phyloP scores from a whole-genome alignment of 2,329 filamentous ascomycete genomes.

The Coniochaeta sp. region DNA sequence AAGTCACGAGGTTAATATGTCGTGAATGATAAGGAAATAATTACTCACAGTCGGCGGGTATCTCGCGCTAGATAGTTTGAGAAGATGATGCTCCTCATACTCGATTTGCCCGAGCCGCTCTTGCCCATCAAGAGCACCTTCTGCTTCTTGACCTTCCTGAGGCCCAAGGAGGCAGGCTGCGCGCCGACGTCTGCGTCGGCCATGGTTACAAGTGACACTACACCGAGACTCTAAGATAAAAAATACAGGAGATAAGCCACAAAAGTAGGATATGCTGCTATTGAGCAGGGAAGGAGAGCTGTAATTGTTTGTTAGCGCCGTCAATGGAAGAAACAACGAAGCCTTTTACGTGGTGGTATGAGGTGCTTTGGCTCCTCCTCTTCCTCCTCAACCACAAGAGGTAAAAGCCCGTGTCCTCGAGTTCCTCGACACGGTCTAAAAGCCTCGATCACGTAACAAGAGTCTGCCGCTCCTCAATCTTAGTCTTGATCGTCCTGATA shows the following conservation, averaged over 20 bases:
- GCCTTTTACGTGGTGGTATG: no score
- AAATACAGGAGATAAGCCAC: background rate
- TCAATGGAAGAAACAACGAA: background rate
- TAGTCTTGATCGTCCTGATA: no score
- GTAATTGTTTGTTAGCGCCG: background rate
- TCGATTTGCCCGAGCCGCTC: slow-evolving; percentile 94
- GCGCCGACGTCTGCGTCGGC: background rate
- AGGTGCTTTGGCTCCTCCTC: background rate
- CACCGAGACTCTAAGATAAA: background rate
- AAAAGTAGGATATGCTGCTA: background rate
- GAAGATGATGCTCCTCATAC: slow-evolving; percentile 98
- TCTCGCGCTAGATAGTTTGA: slow-evolving; percentile 98
- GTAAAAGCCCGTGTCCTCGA: background rate
- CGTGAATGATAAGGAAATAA: background rate
- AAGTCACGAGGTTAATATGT: background rate
- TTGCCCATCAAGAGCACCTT: slow-evolving; percentile 90
- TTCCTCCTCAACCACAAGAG: background rate
- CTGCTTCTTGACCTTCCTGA: slow-evolving; percentile 72
- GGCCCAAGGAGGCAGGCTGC: slow-evolving; percentile 2
- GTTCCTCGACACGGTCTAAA: background rate
- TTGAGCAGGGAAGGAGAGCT: background rate
- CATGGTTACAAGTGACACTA: background rate
- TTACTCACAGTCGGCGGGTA: slow-evolving; percentile 67
- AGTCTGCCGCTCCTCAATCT: no score
- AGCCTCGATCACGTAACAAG: no score